phyloP scores from a whole-genome alignment of 768 basidiomycete species.

The Pulveroboletus sp. region DNA sequence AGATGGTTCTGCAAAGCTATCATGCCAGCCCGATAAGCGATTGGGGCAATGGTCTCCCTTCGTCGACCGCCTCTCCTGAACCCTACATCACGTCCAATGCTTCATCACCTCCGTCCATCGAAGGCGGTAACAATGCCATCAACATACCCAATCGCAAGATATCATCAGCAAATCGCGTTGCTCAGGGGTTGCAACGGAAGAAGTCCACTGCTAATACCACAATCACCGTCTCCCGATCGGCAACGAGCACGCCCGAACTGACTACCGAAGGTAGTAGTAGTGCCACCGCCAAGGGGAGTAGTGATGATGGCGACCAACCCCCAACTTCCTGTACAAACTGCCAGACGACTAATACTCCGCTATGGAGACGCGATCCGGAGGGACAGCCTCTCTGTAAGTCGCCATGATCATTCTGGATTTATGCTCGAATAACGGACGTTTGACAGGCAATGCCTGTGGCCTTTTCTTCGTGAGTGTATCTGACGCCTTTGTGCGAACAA shows the following conservation, averaged over 20 bases:
- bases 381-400: slow-evolving; percentile 84
- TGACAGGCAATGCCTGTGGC: slow-evolving; percentile 81
- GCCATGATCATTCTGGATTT: slow-evolving; percentile 2
- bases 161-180: slow-evolving; percentile 57
- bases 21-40: slow-evolving; percentile 81
- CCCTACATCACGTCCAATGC: slow-evolving; percentile 65
- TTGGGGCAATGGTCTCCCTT: slow-evolving; percentile 70
- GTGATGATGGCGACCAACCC: slow-evolving; percentile 63
- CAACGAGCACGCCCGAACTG: slow-evolving; percentile 67
- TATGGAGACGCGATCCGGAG: slow-evolving; percentile 91
- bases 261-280: slow-evolving; percentile 30
- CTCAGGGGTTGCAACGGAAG: slow-evolving; percentile 53
- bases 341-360: slow-evolving; percentile 89
- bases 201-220: slow-evolving; percentile 34
- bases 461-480: slow-evolving; percentile 77
- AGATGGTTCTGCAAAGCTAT: slow-evolving; percentile 44
- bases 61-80: slow-evolving; percentile 71
- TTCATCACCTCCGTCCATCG: slow-evolving; percentile 67
- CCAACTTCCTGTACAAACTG: slow-evolving; percentile 93
- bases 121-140: slow-evolving; percentile 36
- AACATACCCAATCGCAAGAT: slow-evolving; percentile 50
- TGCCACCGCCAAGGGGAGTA: slow-evolving; percentile 35
- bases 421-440: slow-evolving; percentile 12
- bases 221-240: slow-evolving; percentile 40
- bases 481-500: not conserved